Conservation (phyloP, 495 filamentous ascomycete species). For the Neurospora sp. region DNA sequence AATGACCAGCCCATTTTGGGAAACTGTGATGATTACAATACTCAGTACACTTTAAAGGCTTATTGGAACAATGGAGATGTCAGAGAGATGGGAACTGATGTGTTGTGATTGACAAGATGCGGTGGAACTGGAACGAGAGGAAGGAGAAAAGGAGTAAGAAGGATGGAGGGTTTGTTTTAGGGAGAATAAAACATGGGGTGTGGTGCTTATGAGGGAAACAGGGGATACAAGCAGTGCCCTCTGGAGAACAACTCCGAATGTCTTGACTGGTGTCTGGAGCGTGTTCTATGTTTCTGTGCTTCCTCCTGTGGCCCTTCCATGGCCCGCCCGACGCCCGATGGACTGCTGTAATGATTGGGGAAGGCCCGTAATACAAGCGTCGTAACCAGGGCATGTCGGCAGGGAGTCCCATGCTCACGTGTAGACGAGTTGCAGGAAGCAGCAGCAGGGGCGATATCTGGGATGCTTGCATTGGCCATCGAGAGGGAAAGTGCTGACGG, state of each 20-base stretch:
- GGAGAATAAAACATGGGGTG: background rate
- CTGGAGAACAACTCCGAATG: background rate
- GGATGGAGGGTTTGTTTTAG: background rate
- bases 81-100: background rate
- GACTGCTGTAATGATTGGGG: background rate
- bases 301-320: background rate
- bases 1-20: slow-evolving; percentile 6
- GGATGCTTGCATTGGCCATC: background rate
- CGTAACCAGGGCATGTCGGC: background rate
- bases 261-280: background rate
- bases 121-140: background rate
- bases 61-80: background rate
- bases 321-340: background rate
- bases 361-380: background rate
- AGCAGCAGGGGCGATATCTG: background rate
- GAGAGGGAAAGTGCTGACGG: background rate
- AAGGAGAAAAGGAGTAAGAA: background rate
- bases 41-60: background rate
- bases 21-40: background rate
- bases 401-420: background rate
- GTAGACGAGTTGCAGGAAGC: background rate
- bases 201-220: background rate
- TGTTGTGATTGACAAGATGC: background rate
- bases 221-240: background rate
- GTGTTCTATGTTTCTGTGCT: background rate